Conservation (phyloP, 2,329 filamentous ascomycete species). For the Colletotrichum tropicicola region DNA sequence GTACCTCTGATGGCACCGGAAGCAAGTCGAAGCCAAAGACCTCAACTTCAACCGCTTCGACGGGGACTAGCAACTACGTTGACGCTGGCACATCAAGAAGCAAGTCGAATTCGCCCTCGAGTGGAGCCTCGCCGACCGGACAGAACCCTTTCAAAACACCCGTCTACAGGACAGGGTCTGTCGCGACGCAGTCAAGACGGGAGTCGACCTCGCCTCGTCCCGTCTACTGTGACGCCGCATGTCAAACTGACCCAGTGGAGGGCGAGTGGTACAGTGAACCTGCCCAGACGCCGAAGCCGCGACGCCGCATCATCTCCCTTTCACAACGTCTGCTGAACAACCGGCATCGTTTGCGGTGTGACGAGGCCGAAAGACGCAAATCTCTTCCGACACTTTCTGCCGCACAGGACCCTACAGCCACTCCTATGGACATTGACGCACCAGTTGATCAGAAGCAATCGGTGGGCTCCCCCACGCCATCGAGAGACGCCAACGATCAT, state of each 20-base stretch:
- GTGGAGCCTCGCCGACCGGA: slow-evolving; percentile 48
- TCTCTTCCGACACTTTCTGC: slow-evolving; percentile 38
- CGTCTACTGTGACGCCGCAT: slow-evolving; percentile 58
- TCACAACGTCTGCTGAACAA: slow-evolving; percentile 62
- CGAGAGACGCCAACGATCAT: slow-evolving; percentile 30
- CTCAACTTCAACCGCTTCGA: slow-evolving; percentile 30
- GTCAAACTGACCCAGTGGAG: slow-evolving; percentile 64
- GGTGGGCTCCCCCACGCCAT: slow-evolving; percentile 11
- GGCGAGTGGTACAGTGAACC: slow-evolving; percentile 61
- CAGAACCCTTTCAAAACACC: slow-evolving; percentile 38
- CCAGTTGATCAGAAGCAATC: slow-evolving; percentile 42
- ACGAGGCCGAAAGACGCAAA: slow-evolving; percentile 48
- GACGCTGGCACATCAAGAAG: slow-evolving; percentile 63
- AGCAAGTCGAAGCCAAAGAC: slow-evolving; percentile 39
- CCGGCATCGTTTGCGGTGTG: slow-evolving; percentile 51
- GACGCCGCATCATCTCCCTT: slow-evolving; percentile 60
- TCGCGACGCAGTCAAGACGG: slow-evolving; percentile 44
- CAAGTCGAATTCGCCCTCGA: slow-evolving; percentile 61
- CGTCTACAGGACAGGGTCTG: slow-evolving; percentile 39
- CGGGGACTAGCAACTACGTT: slow-evolving; percentile 49
- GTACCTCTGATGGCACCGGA: slow-evolving; percentile 62
- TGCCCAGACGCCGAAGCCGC: slow-evolving; percentile 46
- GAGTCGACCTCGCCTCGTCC: slow-evolving; percentile 48
- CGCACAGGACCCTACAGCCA: slow-evolving; percentile 38
- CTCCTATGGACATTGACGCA: slow-evolving; percentile 51